These are phyloP conservation scores for Phalaenopsis aphrodite DNA, from an alignment of 106 monocot species.

Conservation along the genomic window DNA sequence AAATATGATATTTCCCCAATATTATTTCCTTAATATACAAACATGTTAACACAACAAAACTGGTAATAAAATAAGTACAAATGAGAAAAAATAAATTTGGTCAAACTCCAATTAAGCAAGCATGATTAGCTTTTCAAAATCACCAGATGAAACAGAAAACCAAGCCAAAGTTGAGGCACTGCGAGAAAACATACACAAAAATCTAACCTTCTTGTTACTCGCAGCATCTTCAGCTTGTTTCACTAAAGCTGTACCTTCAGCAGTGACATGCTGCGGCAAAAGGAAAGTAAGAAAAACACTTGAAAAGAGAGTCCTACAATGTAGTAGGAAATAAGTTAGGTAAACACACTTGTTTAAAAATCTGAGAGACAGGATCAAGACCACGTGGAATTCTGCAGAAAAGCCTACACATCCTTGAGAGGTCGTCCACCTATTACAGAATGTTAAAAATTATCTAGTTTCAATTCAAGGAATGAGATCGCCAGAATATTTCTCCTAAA, in stretches of 20 bases:
- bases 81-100: neutral
- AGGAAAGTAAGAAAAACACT: neutral
- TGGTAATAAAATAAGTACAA: neutral
- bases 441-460: neutral
- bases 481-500: neutral
- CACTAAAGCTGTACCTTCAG: conserved; percentile 59
- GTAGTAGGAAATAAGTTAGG: neutral
- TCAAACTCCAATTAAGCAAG: neutral
- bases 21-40: neutral
- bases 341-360: conserved; percentile 29
- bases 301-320: neutral
- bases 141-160: neutral
- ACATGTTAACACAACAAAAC: neutral
- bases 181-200: neutral
- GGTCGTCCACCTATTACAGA: conserved; percentile 27
- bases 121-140: neutral
- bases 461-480: neutral
- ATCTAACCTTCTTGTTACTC: conserved; percentile 56
- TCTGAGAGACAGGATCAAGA: conserved; percentile 22
- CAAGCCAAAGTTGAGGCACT: neutral
- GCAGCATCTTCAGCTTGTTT: conserved; percentile 79
- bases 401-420: conserved; percentile 31
- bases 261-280: conserved; percentile 56
- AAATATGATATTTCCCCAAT: neutral
- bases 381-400: conserved; percentile 22